Base-by-base conservation (phyloP, 2,329 filamentous ascomycete species). In the Arthrobotrys sphaeroides region DNA sequence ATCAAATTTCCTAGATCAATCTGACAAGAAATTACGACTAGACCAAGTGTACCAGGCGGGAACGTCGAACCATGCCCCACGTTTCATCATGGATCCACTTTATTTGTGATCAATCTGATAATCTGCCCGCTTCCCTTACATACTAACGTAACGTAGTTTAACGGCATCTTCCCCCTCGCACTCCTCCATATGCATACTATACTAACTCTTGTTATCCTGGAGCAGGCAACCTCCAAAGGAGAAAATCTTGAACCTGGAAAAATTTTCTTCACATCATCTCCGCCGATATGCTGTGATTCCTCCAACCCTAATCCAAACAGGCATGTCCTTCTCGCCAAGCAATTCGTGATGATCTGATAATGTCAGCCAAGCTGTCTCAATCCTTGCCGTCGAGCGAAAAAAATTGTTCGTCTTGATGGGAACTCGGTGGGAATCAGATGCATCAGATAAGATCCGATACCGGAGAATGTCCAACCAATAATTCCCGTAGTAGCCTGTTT, bases 391-490 rank as follows among this genome's bases (percentile, higher is more conserved):
- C 5, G 26, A 53, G n/a, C n/a, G n/a, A 38, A 65, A 45, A 69
- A 57, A 16, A 42, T 38, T 22, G 20, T 7, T 18, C 10, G 12
- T 16, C 24, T 5, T 5, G 26, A 24, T 55, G 62, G 68, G 24
- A n/a, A 33, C 70, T 62, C 62, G 57, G 9, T 12, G 42, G 28
- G 64, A 75, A 75, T 75, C 72, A 69, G 72, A 75, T 75, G 72
- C 72, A 75, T 75, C 72, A 64, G 72, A 75, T 75, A 75, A 75
- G 64, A 75, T 75, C 72, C 72, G 72, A 69, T 75, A 75, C 72
- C 72, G 72, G 72, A 75, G 72, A 62, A 62, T 47, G 53, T 18
- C 42, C 62, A 47, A 51, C 22, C 26, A 59, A 65, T 47, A 72
- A 59, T 72, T 57, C 47, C 59, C 67, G 67, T 64, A 43, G 60